Evolutionary conservation across 768 basidiomycete species (phyloP).

Genomic region (Asterophora lycoperdoides): DNA sequence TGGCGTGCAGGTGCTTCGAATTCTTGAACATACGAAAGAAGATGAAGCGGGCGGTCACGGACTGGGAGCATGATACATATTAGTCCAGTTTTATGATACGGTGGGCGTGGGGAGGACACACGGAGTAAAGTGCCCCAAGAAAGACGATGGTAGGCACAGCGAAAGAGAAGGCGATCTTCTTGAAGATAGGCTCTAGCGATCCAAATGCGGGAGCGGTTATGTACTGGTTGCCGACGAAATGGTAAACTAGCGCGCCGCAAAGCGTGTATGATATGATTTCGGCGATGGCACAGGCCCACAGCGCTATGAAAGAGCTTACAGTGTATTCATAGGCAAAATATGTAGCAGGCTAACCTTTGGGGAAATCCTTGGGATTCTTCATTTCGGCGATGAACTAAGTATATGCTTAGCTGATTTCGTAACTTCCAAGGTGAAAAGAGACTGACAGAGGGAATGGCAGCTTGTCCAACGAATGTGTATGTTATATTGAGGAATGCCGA

Average conservation of each 20-base stretch:
- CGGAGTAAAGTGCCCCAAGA: slow-evolving; percentile 42
- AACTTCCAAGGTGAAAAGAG: no score
- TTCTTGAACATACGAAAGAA: slow-evolving; percentile 41
- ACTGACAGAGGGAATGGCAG: slow-evolving; percentile 36
- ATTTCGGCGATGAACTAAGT: slow-evolving; percentile 41
- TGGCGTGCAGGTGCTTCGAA: slow-evolving; percentile 34
- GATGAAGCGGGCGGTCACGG: slow-evolving; percentile 39
- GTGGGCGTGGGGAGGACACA: slow-evolving; percentile 20
- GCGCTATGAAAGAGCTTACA: slow-evolving; percentile 20
- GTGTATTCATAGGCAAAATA: background rate
- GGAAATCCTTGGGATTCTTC: slow-evolving; percentile 44
- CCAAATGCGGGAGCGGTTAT: slow-evolving; percentile 42
- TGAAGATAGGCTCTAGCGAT: slow-evolving; percentile 31
- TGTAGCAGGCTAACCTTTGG: slow-evolving; percentile 28
- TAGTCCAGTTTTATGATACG: no score
- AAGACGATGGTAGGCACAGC: slow-evolving; percentile 43
- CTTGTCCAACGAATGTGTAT: slow-evolving; percentile 43
- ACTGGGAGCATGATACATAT: slow-evolving; percentile 18
- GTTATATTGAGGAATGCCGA: slow-evolving; percentile 44
- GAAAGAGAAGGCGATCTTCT: slow-evolving; percentile 43
- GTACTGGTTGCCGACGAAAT: slow-evolving; percentile 36
- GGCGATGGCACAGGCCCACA: slow-evolving; percentile 41
- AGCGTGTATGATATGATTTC: slow-evolving; percentile 39
- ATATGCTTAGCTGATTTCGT: no score
- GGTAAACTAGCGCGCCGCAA: slow-evolving; percentile 42